Base-by-base conservation (phyloP, 129 eudicot genomes). In the Deinandra increscens region DNA sequence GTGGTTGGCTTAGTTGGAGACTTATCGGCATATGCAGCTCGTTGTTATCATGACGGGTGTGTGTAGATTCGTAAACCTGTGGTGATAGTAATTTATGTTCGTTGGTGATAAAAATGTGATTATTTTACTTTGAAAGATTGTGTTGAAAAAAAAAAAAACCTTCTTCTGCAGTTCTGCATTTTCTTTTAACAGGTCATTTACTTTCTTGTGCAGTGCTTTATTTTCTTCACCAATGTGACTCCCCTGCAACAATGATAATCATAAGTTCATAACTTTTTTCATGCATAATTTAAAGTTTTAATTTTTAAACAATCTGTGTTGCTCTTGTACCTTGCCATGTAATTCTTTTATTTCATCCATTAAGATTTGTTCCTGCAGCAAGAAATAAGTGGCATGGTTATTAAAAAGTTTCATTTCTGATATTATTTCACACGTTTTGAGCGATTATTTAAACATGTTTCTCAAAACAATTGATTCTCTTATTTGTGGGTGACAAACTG, bases 1-100 rank as follows among this genome's bases (percentile, higher is more conserved):
- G 85, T 74, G 91, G 95, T 54, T 65, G 96, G 82, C 88, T 77
- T 60, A 92, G 83, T 86, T 88, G 79, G 66, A 88, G 91, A 72
- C 51, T 80, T 69, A 81, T 82, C 34, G 87, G 86, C 66, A 71
- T 75, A 73, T 81, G 69, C 61, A 79, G 62, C 60, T 79, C 87
- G 66, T 78, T 56, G 8, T 36, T 70, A 60, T 64, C 70, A 60
- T 54, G 53, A 49, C 58, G 82, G 37, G 54, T 71, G 33, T 43
- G 22, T 45, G 79, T 38, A 46, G 70, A 63, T 68, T 65, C 91
- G 68, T 81, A 78, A 72, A 85, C 85, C 96, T 92, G 85, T 37
- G 69, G 63, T 60, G 60, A 70, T 51, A 48, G 75, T 71, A 10
- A 60, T 49, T n/a, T 60, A 15, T 46, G 34, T 48, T 53, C 20